Evolutionary conservation across 352 stramenopile genomes (phyloP).

Genomic region (Pythium volutum): DNA sequence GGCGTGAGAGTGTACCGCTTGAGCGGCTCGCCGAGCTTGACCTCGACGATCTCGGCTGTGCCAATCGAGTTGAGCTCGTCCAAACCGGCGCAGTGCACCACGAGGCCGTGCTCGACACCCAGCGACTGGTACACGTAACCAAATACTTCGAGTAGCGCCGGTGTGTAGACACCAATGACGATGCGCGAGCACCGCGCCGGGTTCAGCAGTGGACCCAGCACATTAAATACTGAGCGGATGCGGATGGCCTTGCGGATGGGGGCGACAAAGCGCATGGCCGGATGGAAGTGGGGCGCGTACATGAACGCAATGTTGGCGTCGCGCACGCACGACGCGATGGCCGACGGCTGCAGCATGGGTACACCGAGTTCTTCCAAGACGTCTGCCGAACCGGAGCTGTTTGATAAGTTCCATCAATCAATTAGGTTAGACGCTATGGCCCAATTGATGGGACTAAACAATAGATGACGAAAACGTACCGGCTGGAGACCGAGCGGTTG

Average conservation of each 20-base stretch:
- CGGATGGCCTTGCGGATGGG: constrained; percentile 95
- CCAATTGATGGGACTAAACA: not conserved
- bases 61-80: constrained; percentile 98
- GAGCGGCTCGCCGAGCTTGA: constrained; percentile 46
- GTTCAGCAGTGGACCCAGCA: constrained; percentile 98
- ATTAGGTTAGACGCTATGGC: not conserved
- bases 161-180: constrained; percentile 99
- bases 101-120: constrained; percentile 95
- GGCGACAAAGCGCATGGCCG: constrained; percentile 94
- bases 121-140: constrained; percentile 85
- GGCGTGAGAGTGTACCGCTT: constrained; percentile 44
- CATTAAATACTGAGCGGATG: constrained; percentile 97
- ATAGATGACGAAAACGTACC: constrained; percentile 28
- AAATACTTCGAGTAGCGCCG: constrained; percentile 87
- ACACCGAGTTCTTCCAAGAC: constrained; percentile 97
- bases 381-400: constrained; percentile 92
- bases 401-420: not conserved
- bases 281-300: constrained; percentile 97
- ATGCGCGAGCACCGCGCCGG: constrained; percentile 92
- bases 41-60: constrained; percentile 73
- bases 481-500: constrained; percentile 95
- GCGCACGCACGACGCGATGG: constrained; percentile 93
- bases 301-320: constrained; percentile 96
- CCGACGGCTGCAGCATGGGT: constrained; percentile 89
- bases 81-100: constrained; percentile 98